Base-by-base conservation (phyloP, 1,139 yeast species). In the Candida buenavistaensis region DNA sequence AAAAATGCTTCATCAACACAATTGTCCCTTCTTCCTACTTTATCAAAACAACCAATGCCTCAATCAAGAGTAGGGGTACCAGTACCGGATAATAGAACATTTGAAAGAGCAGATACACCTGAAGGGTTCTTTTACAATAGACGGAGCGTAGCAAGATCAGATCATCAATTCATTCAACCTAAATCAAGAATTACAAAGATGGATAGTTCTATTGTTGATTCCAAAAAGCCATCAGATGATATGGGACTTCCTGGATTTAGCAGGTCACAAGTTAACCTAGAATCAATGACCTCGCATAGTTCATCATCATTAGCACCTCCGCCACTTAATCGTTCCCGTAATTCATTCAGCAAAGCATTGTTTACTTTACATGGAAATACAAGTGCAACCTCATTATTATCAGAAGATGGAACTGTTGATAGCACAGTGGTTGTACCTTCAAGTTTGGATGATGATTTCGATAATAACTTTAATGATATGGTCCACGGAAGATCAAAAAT, bases 81-180 rank as follows among this genome's bases (percentile, higher is more conserved):
- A 19, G 16, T 20, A 3, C 15, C 31, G 11, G 38, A 15, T 36
- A 31, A 30, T 28, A 23, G 17, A 37, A 32, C 7, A 26, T 33
- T 26, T 40, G 38, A 25, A 41, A 22, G 45, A 23, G 25, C 42
- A 12, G 43, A 44, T 28, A 42, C 47, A 11, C 47, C 61, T 5
- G 64, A 58, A 38, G 62, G 60, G 27, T 62, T 65, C 50, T 67
- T 66, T 46, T 46, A 46, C 21, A 38, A 33, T 22, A 32, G 36
- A 34, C 28, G 45, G 25, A 20, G 22, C 7, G 29, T 36, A 1
- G 34, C 35, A 13, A 28, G 25, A 3, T 25, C 30, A 5, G 37
- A 40, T 4, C 33, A 26, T 24, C 42, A 41, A 30, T 68, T 64
- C 43, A 64, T 75, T 32, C 78, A 73, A 46, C 80, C 81, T 5